phyloP scores from a whole-genome alignment of 2,329 filamentous ascomycete species.

The Curvularia eragrostidis region DNA sequence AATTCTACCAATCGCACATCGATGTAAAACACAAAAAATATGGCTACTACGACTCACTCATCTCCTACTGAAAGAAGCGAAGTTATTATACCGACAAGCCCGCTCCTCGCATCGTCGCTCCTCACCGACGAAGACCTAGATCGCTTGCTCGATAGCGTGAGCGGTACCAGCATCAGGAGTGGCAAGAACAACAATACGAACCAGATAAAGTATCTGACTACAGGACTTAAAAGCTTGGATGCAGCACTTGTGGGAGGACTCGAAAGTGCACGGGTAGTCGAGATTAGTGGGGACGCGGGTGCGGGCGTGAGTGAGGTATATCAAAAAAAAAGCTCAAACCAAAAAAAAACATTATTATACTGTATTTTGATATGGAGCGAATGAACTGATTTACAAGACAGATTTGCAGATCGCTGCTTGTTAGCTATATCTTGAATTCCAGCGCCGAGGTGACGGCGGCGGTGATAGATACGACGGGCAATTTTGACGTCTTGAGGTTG shows the following conservation, averaged over 20 bases:
- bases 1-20: too few relatives aligned
- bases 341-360: not conserved
- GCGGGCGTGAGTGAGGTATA: slow-evolving; percentile 30
- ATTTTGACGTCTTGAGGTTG: slow-evolving; percentile 54
- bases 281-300: slow-evolving; percentile 45
- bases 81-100: slow-evolving; percentile 14
- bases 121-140: slow-evolving; percentile 31
- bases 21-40: not conserved
- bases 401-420: slow-evolving; percentile 44
- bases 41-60: not conserved
- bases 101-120: slow-evolving; percentile 27
- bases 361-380: not conserved
- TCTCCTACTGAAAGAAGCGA: not conserved
- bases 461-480: slow-evolving; percentile 56
- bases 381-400: not conserved
- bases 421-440: too few relatives aligned
- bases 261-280: slow-evolving; percentile 43
- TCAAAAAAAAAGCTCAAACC: not conserved
- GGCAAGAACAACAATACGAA: not conserved
- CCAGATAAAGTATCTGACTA: slow-evolving; percentile 21
- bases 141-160: slow-evolving; percentile 13
- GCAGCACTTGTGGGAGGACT: slow-evolving; percentile 49
- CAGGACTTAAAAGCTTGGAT: slow-evolving; percentile 44
- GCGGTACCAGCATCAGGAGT: not conserved
- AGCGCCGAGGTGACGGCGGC: too few relatives aligned